Base-by-base conservation (phyloP, 495 filamentous ascomycete genomes). In the Podospora australis region DNA sequence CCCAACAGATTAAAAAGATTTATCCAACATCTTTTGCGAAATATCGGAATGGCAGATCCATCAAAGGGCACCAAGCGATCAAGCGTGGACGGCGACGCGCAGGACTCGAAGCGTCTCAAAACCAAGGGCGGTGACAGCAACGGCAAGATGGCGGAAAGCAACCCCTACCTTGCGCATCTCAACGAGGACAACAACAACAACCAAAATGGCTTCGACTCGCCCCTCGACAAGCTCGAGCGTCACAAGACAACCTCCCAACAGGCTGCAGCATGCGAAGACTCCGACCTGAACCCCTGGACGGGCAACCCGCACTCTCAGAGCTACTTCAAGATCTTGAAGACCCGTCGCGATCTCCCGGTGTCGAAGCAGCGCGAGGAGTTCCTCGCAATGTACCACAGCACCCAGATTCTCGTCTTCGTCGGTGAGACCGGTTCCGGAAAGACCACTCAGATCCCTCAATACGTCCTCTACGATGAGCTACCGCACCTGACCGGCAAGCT, bases 401-500 rank as follows among this genome's bases (percentile, higher is more conserved):
- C 82, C 9, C 94, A 97, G 63, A 95, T 97, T 52, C 78, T 99
- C 21, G 92, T 99, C 59, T 95, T 99, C 59, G 94, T 99, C 49
- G 94, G 94, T 71, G 92, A 98, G 74, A 98, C 92, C 2, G 92
- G 92, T 83, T 98, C 92, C 55, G 92, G 92, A 67, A 98, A 98
- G 69, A 98, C 92, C 0, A 98, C 92, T 0, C 94, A 99, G 69
- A 97, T 99, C 46, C 94, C 94, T 0, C 94, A 99, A 64, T 99
- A 95, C 64, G 88, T 99, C 49, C 77, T 96, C 11, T 96, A 85
- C 74, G 94, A 99, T 71, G 94, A 99, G 69, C 78, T 94, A 19
- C 92, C 94, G 5, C 87, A 96, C 53, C 74, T 79, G 26, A 79
- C 85, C 56, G 68, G 72, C 41, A 96, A 95, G 71, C 80, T 95